Evolutionary conservation across 352 stramenopile genomes (phyloP), one percentile per base, ranked within the genome.

Genomic region (Phytophthora megakarya): DNA sequence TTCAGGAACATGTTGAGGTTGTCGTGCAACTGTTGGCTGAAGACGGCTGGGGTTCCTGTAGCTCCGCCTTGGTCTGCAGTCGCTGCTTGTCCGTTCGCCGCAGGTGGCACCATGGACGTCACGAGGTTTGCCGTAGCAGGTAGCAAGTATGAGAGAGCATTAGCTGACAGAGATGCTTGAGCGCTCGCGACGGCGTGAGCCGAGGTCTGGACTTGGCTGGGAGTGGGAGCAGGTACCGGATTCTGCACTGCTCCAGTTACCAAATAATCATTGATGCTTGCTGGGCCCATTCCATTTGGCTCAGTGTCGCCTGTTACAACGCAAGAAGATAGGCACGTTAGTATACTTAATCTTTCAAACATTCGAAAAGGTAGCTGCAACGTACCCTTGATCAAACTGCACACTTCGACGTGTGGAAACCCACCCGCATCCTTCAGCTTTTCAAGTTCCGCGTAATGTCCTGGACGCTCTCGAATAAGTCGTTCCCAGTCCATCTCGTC

Each of bases 1-100:
- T 78, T 78, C 61, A 78, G 37, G 43, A 78, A 78, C 66, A 65
- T 67, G 54, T 78, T 78, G 40, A 78, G 55, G 33, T 78, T 78
- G 52, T 78, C 65, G 43, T 62, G 65, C 19, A 78, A 43, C 48
- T 78, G 65, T 50, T 69, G 38, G 11, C 61, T 75, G 40, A 78
- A 72, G 53, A 70, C 65, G 11, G 48, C 55, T 2, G 44, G 47
- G 7, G 19, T 12, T 7, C n/a, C 44, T 42, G 38, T 12, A n/a
- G 30, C 19, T 4, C 19, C 35, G 46, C 21, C n/a, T 35, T 16
- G 18, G n/a, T 13, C 25, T 38, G 25, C 43, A 28, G 33, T 11
- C 4, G 13, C 39, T 35, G 52, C 28, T 44, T 61, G 56, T 19
- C 38, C 52, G 28, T 65, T 70, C 16, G 44, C 12, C 22, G 56